Evolutionary conservation across 805 yeast species (phyloP).

Genomic region (Candida gorgasii): DNA sequence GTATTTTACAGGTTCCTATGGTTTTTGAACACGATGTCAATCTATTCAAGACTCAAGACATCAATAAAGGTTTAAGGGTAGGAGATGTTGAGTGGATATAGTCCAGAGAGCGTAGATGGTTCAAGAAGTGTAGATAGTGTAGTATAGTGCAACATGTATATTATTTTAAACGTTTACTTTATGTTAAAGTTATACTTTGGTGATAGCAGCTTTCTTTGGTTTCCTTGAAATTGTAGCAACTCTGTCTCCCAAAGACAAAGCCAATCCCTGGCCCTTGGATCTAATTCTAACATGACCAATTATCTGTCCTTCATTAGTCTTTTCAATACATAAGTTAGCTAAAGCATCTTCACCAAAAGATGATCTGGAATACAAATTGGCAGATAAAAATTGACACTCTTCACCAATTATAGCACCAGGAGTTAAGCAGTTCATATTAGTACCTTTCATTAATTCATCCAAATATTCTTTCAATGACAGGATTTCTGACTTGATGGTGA

Average conservation of each 20-base stretch:
- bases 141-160: constrained; percentile 4
- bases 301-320: constrained; percentile 68
- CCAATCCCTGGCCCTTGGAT: constrained; percentile 97
- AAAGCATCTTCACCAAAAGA: constrained; percentile 97
- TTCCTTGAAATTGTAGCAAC: constrained; percentile 79
- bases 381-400: constrained; percentile 89
- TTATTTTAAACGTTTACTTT: not conserved
- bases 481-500: constrained; percentile 74
- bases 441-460: constrained; percentile 71
- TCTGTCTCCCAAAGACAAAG: constrained; percentile 90
- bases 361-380: constrained; percentile 88
- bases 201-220: constrained; percentile 23
- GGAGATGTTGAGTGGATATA: too few relatives aligned
- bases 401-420: constrained; percentile 89
- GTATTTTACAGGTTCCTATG: constrained; percentile 16
- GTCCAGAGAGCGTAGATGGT: constrained; percentile 1
- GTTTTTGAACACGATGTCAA: constrained; percentile 20
- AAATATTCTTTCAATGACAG: constrained; percentile 73
- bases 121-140: not conserved
- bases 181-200: constrained; percentile 13
- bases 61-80: constrained; percentile 12
- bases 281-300: constrained; percentile 95
- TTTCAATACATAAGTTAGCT: constrained; percentile 93
- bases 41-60: constrained; percentile 18
- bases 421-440: constrained; percentile 93